These are phyloP conservation scores for Amaranthus cruentus DNA, from an alignment of 148 eudicot species.

Conservation along the genomic window DNA sequence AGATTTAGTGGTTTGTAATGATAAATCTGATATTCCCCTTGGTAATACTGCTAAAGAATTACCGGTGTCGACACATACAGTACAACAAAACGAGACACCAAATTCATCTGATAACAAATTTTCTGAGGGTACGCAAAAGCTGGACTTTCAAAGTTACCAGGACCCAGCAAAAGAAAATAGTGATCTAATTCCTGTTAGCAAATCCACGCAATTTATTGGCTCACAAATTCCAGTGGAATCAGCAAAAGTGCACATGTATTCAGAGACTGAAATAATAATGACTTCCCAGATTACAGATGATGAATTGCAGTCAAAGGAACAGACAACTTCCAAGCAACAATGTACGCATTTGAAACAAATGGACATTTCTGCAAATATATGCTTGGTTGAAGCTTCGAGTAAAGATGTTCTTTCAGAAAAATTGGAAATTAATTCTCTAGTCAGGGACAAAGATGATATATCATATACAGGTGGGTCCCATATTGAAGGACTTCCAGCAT, in stretches of 20 bases:
- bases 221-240: slow-evolving; percentile 22
- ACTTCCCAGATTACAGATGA: slow-evolving; percentile 13
- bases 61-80: slow-evolving; percentile 18
- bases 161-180: slow-evolving; percentile 17
- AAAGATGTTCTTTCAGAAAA: slow-evolving; percentile 32
- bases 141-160: slow-evolving; percentile 17
- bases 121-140: slow-evolving; percentile 19
- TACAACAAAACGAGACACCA: slow-evolving; percentile 23
- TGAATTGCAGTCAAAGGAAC: slow-evolving; percentile 25
- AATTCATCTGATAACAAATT: slow-evolving; percentile 24
- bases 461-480: slow-evolving; percentile 25
- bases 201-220: slow-evolving; percentile 21
- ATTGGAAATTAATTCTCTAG: slow-evolving; percentile 30
- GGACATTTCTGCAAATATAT: slow-evolving; percentile 24
- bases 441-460: slow-evolving; percentile 17
- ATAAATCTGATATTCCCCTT: slow-evolving; percentile 1
- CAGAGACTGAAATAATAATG: slow-evolving; percentile 16
- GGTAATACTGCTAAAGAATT: slow-evolving; percentile 25
- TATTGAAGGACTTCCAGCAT: slow-evolving; percentile 12
- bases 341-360: slow-evolving; percentile 19
- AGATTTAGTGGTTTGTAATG: slow-evolving; percentile 11
- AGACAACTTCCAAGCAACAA: slow-evolving; percentile 25
- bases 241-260: slow-evolving; percentile 17
- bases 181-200: slow-evolving; percentile 21
- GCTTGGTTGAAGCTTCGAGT: slow-evolving; percentile 25